Conservation (phyloP, 352 stramenopile species). For the Pythium angustatum region DNA sequence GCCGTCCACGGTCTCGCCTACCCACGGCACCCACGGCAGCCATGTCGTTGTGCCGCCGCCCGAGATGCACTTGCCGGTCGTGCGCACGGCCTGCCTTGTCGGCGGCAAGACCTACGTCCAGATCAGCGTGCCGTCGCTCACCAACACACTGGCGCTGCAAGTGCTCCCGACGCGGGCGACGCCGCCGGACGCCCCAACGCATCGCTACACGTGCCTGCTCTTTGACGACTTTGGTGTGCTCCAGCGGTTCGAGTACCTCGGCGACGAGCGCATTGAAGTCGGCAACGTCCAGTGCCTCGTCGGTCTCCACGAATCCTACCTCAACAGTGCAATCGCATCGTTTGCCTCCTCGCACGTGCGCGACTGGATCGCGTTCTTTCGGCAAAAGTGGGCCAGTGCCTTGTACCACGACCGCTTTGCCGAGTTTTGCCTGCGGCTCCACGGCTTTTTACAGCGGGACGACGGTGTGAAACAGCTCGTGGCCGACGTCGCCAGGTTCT, state of each 20-base stretch:
- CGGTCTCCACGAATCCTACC: conserved; percentile 82
- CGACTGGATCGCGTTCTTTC: conserved; percentile 88
- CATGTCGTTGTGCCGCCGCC: conserved; percentile 58
- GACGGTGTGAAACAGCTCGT: conserved; percentile 67
- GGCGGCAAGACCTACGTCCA: conserved; percentile 68
- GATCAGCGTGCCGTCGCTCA: conserved; percentile 70
- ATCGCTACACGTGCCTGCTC: conserved; percentile 71
- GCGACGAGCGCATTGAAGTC: conserved; percentile 51
- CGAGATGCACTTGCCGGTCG: conserved; percentile 69
- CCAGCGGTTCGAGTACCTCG: conserved; percentile 71
- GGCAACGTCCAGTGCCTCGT: conserved; percentile 75
- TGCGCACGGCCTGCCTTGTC: conserved; percentile 43
- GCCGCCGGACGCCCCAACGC: too few relatives aligned
- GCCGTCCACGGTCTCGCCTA: not conserved
- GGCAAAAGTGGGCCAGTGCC: conserved; percentile 67
- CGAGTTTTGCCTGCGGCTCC: conserved; percentile 64
- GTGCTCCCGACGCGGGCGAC: conserved; percentile 50
- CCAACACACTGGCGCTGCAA: conserved; percentile 67
- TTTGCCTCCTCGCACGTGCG: conserved; percentile 67
- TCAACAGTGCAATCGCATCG: conserved; percentile 80
- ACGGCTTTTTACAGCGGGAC: conserved; percentile 63
- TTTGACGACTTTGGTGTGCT: conserved; percentile 81
- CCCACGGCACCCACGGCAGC: too few relatives aligned
- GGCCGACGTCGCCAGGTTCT: conserved; percentile 60
- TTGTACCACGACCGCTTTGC: conserved; percentile 82